phyloP scores from a whole-genome alignment of 2,329 filamentous ascomycete genomes.

The Paraconiothyrium sp. region DNA sequence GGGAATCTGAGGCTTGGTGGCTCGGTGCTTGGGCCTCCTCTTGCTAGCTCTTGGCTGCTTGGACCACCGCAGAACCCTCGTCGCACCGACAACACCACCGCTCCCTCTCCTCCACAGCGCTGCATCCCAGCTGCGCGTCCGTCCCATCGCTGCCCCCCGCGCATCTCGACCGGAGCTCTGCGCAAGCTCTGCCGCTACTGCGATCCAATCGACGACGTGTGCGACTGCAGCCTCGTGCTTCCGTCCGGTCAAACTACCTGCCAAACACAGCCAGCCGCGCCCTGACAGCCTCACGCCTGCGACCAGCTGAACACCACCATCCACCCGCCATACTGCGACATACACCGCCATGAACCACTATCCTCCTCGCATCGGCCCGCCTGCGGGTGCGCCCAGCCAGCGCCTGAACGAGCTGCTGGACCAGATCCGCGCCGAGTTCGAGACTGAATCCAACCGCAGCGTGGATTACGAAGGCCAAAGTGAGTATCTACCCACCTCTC shows the following conservation, averaged over 20 bases:
- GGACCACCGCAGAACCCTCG: constrained; percentile 3
- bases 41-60: not conserved
- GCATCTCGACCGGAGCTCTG: constrained; percentile 5
- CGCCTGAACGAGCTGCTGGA: constrained; percentile 93
- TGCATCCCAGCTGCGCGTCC: constrained; percentile 13
- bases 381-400: constrained; percentile 66
- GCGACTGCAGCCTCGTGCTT: constrained; percentile 20
- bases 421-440: constrained; percentile 89
- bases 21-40: too few species aligned
- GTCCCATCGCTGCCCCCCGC: constrained; percentile 1
- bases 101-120: not conserved
- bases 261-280: constrained; percentile 10
- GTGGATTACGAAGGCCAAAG: constrained; percentile 93
- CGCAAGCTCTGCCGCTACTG: constrained; percentile 3
- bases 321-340: constrained; percentile 11
- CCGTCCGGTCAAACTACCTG: constrained; percentile 16
- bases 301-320: constrained; percentile 18
- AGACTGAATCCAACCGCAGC: constrained; percentile 80
- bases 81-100: constrained; percentile 2
- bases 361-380: constrained; percentile 76
- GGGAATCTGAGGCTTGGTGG: too few species aligned
- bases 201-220: constrained; percentile 1
- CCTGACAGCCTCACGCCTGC: constrained; percentile 1
- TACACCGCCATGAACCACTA: constrained; percentile 71
- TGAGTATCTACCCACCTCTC: constrained; percentile 65